Percentiles rank a stretch among this genome's conserved stretches.
phyloP scores from a whole-genome alignment of 371 early-diverging fungal genomes.

The Mortierella sp. region DNA sequence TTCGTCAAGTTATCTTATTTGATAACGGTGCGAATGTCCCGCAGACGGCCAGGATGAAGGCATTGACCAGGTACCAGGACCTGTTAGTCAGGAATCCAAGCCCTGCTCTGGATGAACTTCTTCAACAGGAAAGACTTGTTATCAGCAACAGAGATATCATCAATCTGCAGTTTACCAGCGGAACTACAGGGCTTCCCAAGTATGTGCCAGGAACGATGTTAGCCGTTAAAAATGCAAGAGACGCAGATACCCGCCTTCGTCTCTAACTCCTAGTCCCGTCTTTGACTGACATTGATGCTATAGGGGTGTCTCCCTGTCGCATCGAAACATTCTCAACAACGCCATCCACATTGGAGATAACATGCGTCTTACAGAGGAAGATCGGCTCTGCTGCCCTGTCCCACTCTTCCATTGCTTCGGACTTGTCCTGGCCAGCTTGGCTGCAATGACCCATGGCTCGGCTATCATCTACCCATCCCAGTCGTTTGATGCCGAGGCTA shows the following conservation, averaged over 20 bases:
- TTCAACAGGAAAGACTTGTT: slow-evolving; percentile 11
- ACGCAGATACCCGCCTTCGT: not conserved
- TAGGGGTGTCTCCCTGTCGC: slow-evolving; percentile 64
- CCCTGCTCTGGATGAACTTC: slow-evolving; percentile 8
- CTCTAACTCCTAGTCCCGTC: not conserved
- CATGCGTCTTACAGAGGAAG: slow-evolving; percentile 63
- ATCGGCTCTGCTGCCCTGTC: slow-evolving; percentile 62
- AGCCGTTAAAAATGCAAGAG: not conserved
- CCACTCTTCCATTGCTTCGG: slow-evolving; percentile 62
- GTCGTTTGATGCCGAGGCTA: slow-evolving; percentile 60
- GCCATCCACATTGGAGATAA: slow-evolving; percentile 65
- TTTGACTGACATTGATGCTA: not conserved
- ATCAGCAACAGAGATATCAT: slow-evolving; percentile 59
- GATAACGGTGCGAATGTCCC: slow-evolving; percentile 38
- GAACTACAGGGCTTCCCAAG: slow-evolving; percentile 80
- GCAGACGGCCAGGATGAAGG: slow-evolving; percentile 26
- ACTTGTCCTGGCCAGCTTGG: slow-evolving; percentile 61
- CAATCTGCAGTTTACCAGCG: slow-evolving; percentile 78
- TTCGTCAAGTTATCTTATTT: slow-evolving; percentile 42
- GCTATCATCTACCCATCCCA: slow-evolving; percentile 60
- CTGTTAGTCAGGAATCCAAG: slow-evolving; percentile 13
- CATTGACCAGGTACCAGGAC: slow-evolving; percentile 36
- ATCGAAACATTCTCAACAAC: slow-evolving; percentile 68
- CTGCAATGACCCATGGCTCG: slow-evolving; percentile 59
- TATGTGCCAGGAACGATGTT: slow-evolving; percentile 2